Percentiles rank a stretch among this genome's conserved stretches.
Evolutionary conservation across 306 rosid genomes (phyloP).

Genomic region (Argentina anserina): DNA sequence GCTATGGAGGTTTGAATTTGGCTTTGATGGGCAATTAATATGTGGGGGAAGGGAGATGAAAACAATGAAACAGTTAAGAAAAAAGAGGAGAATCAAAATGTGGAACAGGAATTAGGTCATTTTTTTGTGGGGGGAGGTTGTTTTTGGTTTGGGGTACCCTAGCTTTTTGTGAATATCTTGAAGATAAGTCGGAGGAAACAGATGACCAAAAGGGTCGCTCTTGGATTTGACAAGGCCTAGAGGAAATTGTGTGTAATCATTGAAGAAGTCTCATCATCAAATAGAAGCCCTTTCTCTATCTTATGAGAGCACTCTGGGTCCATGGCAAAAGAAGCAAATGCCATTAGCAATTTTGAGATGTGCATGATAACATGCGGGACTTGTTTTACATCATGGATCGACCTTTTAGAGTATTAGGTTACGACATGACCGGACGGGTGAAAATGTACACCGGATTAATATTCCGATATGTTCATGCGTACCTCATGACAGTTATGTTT

Average conservation of each 20-base stretch:
- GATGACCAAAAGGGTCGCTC: background rate
- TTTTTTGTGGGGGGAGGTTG: background rate
- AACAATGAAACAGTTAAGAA: background rate
- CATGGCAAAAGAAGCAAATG: background rate
- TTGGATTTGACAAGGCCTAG: background rate
- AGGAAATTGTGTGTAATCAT: background rate
- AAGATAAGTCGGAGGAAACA: background rate
- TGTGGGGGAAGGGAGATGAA: background rate
- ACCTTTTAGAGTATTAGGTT: background rate
- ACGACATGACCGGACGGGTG: background rate
- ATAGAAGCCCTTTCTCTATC: background rate
- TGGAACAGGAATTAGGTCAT: background rate
- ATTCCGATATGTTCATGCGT: background rate
- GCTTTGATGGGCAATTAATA: background rate
- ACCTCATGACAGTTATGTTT: background rate
- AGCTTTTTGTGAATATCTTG: background rate
- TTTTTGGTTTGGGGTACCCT: background rate
- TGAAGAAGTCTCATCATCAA: background rate
- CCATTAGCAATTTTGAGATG: background rate
- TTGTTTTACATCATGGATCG: background rate
- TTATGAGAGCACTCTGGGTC: background rate
- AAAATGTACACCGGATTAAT: background rate
- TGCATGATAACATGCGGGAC: background rate
- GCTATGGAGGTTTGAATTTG: background rate
- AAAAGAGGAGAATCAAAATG: background rate